Base-by-base conservation (phyloP, 176 grass and related monocot genomes). In the Hyparrhenia diplandra region DNA sequence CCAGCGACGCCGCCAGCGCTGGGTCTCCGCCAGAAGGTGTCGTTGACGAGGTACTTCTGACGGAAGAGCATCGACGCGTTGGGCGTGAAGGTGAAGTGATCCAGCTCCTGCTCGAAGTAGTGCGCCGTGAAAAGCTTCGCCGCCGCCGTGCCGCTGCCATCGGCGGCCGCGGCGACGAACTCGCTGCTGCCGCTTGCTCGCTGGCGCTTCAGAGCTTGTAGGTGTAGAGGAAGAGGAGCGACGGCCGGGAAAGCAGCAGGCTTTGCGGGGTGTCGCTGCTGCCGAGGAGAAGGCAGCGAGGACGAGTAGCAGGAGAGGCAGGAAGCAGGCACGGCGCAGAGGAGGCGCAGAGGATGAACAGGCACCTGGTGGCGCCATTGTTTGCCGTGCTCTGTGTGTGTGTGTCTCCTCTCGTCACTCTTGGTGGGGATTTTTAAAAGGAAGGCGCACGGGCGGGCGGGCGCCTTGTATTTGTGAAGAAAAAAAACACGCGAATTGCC, bases 21-120 rank as follows among this genome's bases (percentile, higher is more conserved):
- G 49, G 88, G 85, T 10, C 83, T 63, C 20, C 78, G 72, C 95
- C 92, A 98, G 83, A 80, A 89, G 25, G 90, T 91, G 74, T 91
- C 83, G 90, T 98, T 93, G 65, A 95, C 29, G 71, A 98, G 92
- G 88, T 93, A 95, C 84, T 98, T 98, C 7, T 99, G 96, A 76
- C 68, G 62, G 82, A 98, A 98, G 57, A 86, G 4, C 14, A 5
- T 62, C 23, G 85, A 92, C 46, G 95, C 42, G 62, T 93, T 84
- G 55, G 95, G 95, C 57, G 61, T 89, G 90, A 98, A 98, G 78
- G 92, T 95, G 92, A 98, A 98, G 88, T 98, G 95, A 84, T 98
- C 95, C 51, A 98, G 84, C 79, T 93, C 87, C 85, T 98, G 95
- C 57, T 84, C 81, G 84, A 95, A 98, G 90, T 86, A 95, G 84